Conservation (phyloP, 2,329 filamentous ascomycete genomes). For the Xylaria sp. region DNA sequence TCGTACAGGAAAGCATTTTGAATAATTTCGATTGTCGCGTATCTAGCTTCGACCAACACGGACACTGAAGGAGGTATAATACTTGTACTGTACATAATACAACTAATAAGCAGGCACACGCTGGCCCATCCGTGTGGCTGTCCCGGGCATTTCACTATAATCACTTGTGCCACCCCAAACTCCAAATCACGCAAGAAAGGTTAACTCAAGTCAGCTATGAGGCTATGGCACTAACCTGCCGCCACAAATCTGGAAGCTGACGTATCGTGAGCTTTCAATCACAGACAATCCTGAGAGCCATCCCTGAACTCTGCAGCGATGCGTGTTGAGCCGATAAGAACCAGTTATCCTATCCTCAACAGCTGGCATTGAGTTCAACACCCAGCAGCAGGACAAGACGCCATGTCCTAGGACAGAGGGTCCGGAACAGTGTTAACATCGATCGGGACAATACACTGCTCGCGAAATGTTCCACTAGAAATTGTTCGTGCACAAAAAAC, state of each 20-base stretch:
- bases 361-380: neutral
- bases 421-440: neutral
- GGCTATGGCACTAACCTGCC: neutral
- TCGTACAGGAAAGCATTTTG: neutral
- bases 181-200: constrained; percentile 28
- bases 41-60: constrained; percentile 2
- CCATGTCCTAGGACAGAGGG: neutral
- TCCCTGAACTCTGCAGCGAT: neutral
- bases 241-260: neutral
- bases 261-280: neutral
- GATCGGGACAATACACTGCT: neutral
- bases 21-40: neutral
- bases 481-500: neutral
- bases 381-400: neutral
- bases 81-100: constrained; percentile 31
- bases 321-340: neutral
- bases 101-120: constrained; percentile 17
- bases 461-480: neutral
- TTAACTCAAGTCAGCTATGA: constrained; percentile 12
- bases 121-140: constrained; percentile 6
- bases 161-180: constrained; percentile 17
- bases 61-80: constrained; percentile 19
- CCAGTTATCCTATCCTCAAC: neutral
- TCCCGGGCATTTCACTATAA: constrained; percentile 14
- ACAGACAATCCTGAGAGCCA: neutral